These are phyloP conservation scores for Mycena polygramma DNA, from an alignment of 768 basidiomycete genomes.

Conservation along the genomic window DNA sequence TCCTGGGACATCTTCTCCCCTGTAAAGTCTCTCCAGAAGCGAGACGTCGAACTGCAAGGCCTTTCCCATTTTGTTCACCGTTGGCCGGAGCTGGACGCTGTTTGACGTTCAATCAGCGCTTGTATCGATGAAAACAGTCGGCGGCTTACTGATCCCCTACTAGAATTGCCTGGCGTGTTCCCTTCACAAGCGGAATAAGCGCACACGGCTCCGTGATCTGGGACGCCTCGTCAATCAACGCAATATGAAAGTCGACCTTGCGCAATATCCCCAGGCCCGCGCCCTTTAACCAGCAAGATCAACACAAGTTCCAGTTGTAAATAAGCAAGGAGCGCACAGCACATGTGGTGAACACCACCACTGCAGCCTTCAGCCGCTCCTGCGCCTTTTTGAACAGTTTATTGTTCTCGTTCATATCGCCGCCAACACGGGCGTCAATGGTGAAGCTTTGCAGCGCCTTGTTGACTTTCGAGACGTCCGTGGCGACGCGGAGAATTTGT, in stretches of 20 bases:
- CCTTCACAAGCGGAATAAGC: constrained; percentile 77
- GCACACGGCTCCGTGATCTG: constrained; percentile 78
- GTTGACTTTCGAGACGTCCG: constrained; percentile 73
- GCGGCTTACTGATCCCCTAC: constrained; percentile 77
- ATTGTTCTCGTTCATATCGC: constrained; percentile 72
- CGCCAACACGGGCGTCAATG: constrained; percentile 74
- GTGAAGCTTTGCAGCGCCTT: constrained; percentile 70
- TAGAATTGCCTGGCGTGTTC: constrained; percentile 66
- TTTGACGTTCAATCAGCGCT: background rate
- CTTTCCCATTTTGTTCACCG: constrained; percentile 70
- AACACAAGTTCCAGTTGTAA: background rate
- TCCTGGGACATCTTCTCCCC: constrained; percentile 46
- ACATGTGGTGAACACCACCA: constrained; percentile 75
- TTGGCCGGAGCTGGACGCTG: constrained; percentile 78
- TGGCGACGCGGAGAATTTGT: constrained; percentile 76
- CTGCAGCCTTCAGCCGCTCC: constrained; percentile 66
- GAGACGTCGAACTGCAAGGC: constrained; percentile 71
- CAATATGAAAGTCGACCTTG: constrained; percentile 69
- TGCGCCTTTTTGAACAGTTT: constrained; percentile 70
- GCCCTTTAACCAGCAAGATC: constrained; percentile 42
- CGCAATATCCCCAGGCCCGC: constrained; percentile 71
- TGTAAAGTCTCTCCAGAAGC: constrained; percentile 72
- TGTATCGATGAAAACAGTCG: background rate
- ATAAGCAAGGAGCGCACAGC: constrained; percentile 50
- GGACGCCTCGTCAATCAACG: constrained; percentile 78